Base-by-base conservation (phyloP, 2,329 filamentous ascomycete species). In the Celoporthe dispersa region DNA sequence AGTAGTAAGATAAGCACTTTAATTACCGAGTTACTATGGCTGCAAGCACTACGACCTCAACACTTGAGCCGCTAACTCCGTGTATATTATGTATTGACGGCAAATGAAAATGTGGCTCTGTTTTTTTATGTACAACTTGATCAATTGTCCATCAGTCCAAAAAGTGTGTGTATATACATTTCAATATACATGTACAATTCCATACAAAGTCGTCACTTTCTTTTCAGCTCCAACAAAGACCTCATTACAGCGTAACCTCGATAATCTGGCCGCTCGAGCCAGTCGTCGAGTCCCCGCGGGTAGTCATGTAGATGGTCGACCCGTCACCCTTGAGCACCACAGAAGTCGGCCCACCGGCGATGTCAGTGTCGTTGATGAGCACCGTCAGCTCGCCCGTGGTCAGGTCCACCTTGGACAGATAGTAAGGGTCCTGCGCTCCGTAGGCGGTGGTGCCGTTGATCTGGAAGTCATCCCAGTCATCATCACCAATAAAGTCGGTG, bases 381-480 rank as follows among this genome's bases (percentile, higher is more conserved):
- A 66, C 44, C 33, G 64, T 61, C 31, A 62, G 39, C 48, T 69
- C 64, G 25, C 68, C 68, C 19, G 68, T 67, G 14, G 25, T 57
- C 19, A 66, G 28, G 68, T 48, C 64, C 22, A 69, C 48, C 9
- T 11, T 39, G 2, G 35, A 53, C 33, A 69, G 12, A 8, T 37
- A 37, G 28, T 35, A 62, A 9, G 68, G 68, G 33, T 53, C 48
- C 57, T 69, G 63, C 37, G 68, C 68, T 9, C 59, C 64, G 39
- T 69, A 69, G 14, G 68, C 68, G 22, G 35, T 19, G 8, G 64
- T 66, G 33, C 68, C 68, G 64, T 69, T 59, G 11, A 69, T 22
- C 11, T 44, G 41, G 22, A 69, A 66, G 57, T 69, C 68, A n/a
- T 69, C 68, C 63, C 63, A 66, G 19, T 62, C 64, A 5, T 66